Evolutionary conservation across 1,284 basidiomycete species (phyloP), one percentile per base, ranked within the genome.

Genomic region (Boletus sp.): DNA sequence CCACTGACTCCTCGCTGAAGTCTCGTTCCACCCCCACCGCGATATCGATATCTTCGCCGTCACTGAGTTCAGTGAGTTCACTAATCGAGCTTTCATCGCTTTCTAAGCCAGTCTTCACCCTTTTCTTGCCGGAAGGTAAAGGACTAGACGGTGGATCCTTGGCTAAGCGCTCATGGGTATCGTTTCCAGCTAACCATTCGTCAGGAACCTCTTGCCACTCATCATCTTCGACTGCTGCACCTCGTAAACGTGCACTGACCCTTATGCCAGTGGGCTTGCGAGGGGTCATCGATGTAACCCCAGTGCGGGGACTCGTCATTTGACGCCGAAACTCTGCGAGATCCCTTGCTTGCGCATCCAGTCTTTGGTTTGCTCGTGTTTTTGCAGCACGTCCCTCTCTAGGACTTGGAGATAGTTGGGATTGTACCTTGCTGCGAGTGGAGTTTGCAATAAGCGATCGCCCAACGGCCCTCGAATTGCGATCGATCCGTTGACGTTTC

Each of bases 131-230:
- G 17, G 39, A 22, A 12, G 32, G 29, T 14, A 44, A 41, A 38
- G 47, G 32, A 44, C 51, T 36, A 23, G 55, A 47, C 19, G 54
- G 46, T 23, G 46, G 36, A 20, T 52, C 59, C 20, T 52, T 56
- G 44, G 41, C 50, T 22, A 36, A 13, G 37, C 19, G 37, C 46
- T 52, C 46, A 38, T 49, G 54, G 41, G 44, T 42, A 33, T 55
- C 56, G 38, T 56, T 53, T 14, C 69, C 69, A 30, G 69, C 59
- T 50, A 89, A 57, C 87, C 88, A 89, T 58, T 88, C 88, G 5
- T 82, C 76, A 0, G 88, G 88, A 27, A 91, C 74, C 50, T 77
- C 72, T 64, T 91, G 85, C 88, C 88, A 91, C 57, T 80, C 84
- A 1, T 82, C 82, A 8, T 82, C 80, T 34, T 72, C 71, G 9